Evolutionary conservation across 768 basidiomycete genomes (phyloP).

Genomic region (Gelatoporia subvermispora): DNA sequence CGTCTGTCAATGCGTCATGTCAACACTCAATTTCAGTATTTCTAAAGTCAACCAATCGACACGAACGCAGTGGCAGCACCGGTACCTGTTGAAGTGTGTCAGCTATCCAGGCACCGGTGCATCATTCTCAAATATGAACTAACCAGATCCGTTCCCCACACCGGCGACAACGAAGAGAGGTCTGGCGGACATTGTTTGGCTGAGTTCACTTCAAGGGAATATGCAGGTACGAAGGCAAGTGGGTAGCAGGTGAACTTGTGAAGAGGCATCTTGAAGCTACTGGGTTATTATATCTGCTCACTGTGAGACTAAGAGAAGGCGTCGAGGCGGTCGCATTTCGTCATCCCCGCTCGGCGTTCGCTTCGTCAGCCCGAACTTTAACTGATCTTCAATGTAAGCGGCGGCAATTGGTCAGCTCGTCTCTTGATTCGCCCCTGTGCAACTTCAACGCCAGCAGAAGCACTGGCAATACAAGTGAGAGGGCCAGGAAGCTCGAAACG

Average conservation of each 20-base stretch:
- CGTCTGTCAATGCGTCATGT: slow-evolving; percentile 21
- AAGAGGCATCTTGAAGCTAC: too few relatives aligned
- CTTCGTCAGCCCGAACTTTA: not conserved
- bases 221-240: not conserved
- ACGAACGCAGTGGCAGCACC: slow-evolving; percentile 37
- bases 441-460: too few relatives aligned
- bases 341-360: not conserved
- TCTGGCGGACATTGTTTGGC: slow-evolving; percentile 20
- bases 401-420: too few relatives aligned
- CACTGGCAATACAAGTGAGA: too few relatives aligned
- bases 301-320: too few relatives aligned
- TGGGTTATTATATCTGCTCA: too few relatives aligned
- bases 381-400: too few relatives aligned
- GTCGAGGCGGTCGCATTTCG: not conserved
- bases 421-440: too few relatives aligned
- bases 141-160: slow-evolving; percentile 35
- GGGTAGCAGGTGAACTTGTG: too few relatives aligned
- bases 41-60: not conserved
- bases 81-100: slow-evolving; percentile 24
- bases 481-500: too few relatives aligned
- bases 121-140: not conserved
- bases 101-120: not conserved
- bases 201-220: not conserved
- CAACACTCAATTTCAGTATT: not conserved
- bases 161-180: slow-evolving; percentile 39